Conservation (phyloP, 2,329 filamentous ascomycete species). For the Bipolaris sorokiniana region DNA sequence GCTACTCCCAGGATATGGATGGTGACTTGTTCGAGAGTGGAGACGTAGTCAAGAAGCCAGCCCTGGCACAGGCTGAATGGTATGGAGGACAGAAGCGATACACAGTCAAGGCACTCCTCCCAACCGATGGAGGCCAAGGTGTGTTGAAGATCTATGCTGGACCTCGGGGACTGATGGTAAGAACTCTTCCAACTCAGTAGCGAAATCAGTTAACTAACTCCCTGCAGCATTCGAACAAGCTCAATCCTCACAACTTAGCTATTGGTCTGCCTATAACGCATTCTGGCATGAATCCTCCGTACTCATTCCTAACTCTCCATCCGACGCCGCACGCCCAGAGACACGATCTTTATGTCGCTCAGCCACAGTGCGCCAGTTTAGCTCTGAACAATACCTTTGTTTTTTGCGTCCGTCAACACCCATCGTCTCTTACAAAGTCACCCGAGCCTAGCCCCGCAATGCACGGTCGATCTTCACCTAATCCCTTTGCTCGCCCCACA, state of each 20-base stretch:
- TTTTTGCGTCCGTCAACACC: slow-evolving; percentile 92
- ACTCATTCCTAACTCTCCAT: slow-evolving; percentile 90
- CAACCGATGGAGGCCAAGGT: slow-evolving; percentile 88
- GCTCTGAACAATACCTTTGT: slow-evolving; percentile 98
- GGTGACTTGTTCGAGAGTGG: slow-evolving; percentile 94
- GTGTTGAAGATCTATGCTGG: slow-evolving; percentile 91
- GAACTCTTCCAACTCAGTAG: slow-evolving; percentile 12
- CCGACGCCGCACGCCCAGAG: slow-evolving; percentile 97
- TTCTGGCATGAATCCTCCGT: slow-evolving; percentile 88
- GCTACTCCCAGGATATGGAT: slow-evolving; percentile 80
- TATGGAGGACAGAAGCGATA: slow-evolving; percentile 84
- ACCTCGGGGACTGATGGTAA: slow-evolving; percentile 84
- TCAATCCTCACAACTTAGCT: slow-evolving; percentile 90
- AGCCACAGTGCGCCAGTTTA: slow-evolving; percentile 87
- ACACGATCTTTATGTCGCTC: slow-evolving; percentile 95
- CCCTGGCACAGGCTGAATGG: slow-evolving; percentile 92
- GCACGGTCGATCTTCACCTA: slow-evolving; percentile 58
- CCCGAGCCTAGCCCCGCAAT: slow-evolving; percentile 44
- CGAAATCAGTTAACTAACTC: slow-evolving; percentile 21
- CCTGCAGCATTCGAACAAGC: slow-evolving; percentile 81
- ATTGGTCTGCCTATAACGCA: slow-evolving; percentile 90
- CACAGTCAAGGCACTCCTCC: slow-evolving; percentile 88
- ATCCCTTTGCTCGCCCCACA: slow-evolving; percentile 60
- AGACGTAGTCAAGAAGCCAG: slow-evolving; percentile 82
- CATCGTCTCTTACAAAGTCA: slow-evolving; percentile 61